phyloP scores from a whole-genome alignment of 2,329 filamentous ascomycete species.

The Botrytis cinerea region DNA sequence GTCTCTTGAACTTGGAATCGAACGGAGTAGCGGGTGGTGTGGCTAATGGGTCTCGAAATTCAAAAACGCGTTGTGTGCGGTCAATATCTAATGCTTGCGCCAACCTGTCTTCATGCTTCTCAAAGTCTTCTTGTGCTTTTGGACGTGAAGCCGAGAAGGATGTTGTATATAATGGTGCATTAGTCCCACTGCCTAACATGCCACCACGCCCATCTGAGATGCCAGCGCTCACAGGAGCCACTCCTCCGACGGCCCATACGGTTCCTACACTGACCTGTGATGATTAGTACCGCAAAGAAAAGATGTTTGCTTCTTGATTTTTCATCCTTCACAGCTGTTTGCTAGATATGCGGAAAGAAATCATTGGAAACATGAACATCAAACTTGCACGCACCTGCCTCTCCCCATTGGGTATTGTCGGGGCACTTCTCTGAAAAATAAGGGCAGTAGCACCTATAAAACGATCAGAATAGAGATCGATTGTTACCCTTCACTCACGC shows the following conservation, averaged over 20 bases:
- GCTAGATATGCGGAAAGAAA: neutral
- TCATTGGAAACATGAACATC: neutral
- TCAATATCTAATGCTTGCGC: constrained; percentile 82
- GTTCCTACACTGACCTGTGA: constrained; percentile 64
- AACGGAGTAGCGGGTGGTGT: constrained; percentile 35
- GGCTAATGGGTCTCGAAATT: constrained; percentile 46
- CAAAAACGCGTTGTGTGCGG: constrained; percentile 65
- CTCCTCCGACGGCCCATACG: constrained; percentile 77
- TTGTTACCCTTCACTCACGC: constrained; percentile 19
- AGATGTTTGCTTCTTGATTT: neutral
- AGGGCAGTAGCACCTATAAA: constrained; percentile 38
- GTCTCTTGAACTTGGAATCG: constrained; percentile 32
- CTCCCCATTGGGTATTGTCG: constrained; percentile 33
- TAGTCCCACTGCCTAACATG: constrained; percentile 68
- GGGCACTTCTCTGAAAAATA: constrained; percentile 37
- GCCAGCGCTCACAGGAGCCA: constrained; percentile 56
- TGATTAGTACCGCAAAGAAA: constrained; percentile 25
- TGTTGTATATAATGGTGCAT: constrained; percentile 65
- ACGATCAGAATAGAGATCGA: constrained; percentile 20
- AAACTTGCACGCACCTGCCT: constrained; percentile 37
- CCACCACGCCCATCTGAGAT: constrained; percentile 65
- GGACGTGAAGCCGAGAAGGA: constrained; percentile 48
- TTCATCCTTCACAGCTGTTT: neutral
- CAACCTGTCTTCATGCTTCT: constrained; percentile 72
- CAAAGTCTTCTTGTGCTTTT: constrained; percentile 59